Base-by-base conservation (phyloP, 169 alveolate genomes). In the Cryptosporidium viatorum region DNA sequence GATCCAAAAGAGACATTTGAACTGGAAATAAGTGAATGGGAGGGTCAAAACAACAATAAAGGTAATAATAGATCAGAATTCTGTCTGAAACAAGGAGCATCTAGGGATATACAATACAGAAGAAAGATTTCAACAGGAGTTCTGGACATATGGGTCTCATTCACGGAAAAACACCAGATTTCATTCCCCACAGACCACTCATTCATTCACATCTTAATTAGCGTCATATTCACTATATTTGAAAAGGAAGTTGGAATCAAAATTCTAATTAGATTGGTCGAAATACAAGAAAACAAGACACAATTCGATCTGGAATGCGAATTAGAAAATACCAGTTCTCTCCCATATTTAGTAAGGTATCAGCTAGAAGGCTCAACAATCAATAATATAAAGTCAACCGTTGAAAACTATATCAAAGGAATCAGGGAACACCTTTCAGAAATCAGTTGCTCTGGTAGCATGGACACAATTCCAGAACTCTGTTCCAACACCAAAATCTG, bases 301-400 rank as follows among this genome's bases (percentile, higher is more conserved):
- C 89, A 80, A 31, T 43, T 80, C 10, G 89, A 80, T 35, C 23
- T 80, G 48, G 89, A 80, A 39, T 80, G 89, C 21, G 89, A 80
- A 31, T 39, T 80, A n/a, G 89, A 59, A 41, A 80, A 80, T 29
- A 65, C 74, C 29, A 31, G 67, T 12, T 69, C 59, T 9, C 65
- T 80, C 2, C 75, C 89, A 8, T 80, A 80, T 65, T 21, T 80
- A 7, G 23, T 80, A 9, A 37, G 73, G 70, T 62, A 60, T 23
- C 89, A 80, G 35, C 37, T 80, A 8, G 89, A 80, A 43, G 45
- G 33, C 12, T 37, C 80, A n/a, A 80, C 89, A 62, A 60, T 80
- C 23, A 80, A 62, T 29, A 80, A 41, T 18, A 80, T 80, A 18
- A 58, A 80, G 52, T 21, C 50, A 21, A 80, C 89, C 58, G 89